Conservation (phyloP, 352 stramenopile genomes). For the Globisporangium paddicum region DNA sequence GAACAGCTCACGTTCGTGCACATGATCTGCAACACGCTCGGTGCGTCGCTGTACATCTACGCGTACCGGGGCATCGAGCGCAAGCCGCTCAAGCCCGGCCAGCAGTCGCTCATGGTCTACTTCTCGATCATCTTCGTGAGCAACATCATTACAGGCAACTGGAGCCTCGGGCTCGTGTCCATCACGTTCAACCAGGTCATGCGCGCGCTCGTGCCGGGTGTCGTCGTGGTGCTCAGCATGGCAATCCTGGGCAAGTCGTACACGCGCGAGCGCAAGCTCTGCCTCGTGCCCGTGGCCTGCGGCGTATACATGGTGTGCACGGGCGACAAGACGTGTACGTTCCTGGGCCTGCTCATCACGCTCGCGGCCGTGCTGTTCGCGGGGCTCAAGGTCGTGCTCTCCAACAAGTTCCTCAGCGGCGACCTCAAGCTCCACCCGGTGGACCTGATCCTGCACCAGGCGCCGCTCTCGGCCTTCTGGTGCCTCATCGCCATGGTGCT, state of each 20-base stretch:
- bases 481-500: constrained; percentile 83
- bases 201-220: constrained; percentile 74
- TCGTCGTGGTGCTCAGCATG: constrained; percentile 80
- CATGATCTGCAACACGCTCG: constrained; percentile 92
- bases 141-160: constrained; percentile 95
- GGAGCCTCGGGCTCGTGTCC: constrained; percentile 88
- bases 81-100: constrained; percentile 51
- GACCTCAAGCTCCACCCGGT: constrained; percentile 92
- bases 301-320: constrained; percentile 82
- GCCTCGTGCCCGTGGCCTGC: constrained; percentile 73
- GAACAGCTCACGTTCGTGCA: constrained; percentile 87
- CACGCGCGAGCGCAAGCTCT: constrained; percentile 67
- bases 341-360: constrained; percentile 88
- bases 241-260: constrained; percentile 76
- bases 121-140: constrained; percentile 92
- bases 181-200: constrained; percentile 97
- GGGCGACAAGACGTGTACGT: constrained; percentile 88
- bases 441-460: constrained; percentile 91
- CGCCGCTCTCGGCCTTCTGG: constrained; percentile 89
- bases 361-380: constrained; percentile 87
- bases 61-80: constrained; percentile 60
- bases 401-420: constrained; percentile 92
- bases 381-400: constrained; percentile 90
- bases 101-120: constrained; percentile 81
- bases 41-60: constrained; percentile 75